Conservation (phyloP, 106 monocot genomes). For the Dactylorhiza incarnata region DNA sequence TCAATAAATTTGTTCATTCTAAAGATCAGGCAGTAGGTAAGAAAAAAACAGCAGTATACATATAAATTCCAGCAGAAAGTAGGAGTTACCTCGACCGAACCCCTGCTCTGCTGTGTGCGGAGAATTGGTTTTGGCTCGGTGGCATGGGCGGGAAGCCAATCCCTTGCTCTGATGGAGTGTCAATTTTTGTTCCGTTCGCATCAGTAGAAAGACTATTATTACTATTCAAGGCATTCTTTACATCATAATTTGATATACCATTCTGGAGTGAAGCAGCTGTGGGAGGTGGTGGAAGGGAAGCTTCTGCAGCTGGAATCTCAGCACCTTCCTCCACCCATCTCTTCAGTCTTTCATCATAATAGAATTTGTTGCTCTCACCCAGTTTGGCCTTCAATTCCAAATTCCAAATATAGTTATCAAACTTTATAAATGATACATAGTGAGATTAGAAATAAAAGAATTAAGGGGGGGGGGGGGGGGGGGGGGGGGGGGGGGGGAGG, state of each 20-base stretch:
- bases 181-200: constrained; percentile 26
- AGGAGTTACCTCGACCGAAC: constrained; percentile 67
- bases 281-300: constrained; percentile 71
- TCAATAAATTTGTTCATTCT: no score
- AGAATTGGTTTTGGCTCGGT: constrained; percentile 78
- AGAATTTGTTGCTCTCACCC: constrained; percentile 88
- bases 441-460: background rate
- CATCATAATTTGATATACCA: constrained; percentile 37
- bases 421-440: background rate
- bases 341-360: constrained; percentile 95
- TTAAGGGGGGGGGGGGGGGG: background rate
- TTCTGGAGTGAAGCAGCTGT: constrained; percentile 46
- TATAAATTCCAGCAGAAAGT: background rate
- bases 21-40: background rate
- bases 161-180: constrained; percentile 22
- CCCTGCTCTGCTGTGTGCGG: constrained; percentile 65
- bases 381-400: constrained; percentile 62
- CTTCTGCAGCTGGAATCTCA: constrained; percentile 52
- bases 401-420: background rate
- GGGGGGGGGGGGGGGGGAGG: background rate
- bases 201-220: constrained; percentile 28
- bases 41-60: no score
- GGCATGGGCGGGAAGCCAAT: constrained; percentile 72
- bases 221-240: constrained; percentile 31
- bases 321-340: constrained; percentile 97